A percentile compares a stretch with the other conserved stretches of the same genome.
Conservation (phyloP, 2,329 filamentous ascomycete genomes). For the Cladorrhinum sp. region DNA sequence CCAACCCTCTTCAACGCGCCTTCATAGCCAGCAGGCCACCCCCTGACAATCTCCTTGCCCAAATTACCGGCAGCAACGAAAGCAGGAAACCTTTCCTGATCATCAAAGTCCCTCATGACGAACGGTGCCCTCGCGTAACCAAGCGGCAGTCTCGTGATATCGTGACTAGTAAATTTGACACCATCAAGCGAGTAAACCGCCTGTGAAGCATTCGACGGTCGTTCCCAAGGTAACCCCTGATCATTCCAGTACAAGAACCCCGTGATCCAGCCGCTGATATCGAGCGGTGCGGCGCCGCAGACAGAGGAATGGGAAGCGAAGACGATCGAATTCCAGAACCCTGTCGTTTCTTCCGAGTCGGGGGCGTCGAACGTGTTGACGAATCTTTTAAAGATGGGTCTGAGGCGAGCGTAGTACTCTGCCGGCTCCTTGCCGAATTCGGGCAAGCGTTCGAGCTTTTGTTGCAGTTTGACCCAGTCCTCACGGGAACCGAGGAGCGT, state of each 20-base stretch:
- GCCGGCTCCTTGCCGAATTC: slow-evolving; percentile 44
- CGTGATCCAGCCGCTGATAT: slow-evolving; percentile 48
- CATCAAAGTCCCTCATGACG: slow-evolving; percentile 35
- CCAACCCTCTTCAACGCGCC: slow-evolving; percentile 33
- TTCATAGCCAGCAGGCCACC: slow-evolving; percentile 26
- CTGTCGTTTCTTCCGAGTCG: slow-evolving; percentile 30
- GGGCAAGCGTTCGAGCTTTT: slow-evolving; percentile 41
- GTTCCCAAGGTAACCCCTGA: slow-evolving; percentile 32
- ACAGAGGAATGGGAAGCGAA: slow-evolving; percentile 32
- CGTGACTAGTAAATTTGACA: slow-evolving; percentile 28
- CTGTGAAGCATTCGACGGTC: slow-evolving; percentile 5
- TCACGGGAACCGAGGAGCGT: slow-evolving; percentile 38
- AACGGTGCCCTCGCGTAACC: slow-evolving; percentile 41
- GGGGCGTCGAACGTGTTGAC: slow-evolving; percentile 43
- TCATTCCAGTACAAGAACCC: slow-evolving; percentile 46
- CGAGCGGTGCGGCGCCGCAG: slow-evolving; percentile 34
- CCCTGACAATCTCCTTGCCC: slow-evolving; percentile 26
- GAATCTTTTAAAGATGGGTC: slow-evolving; percentile 45
- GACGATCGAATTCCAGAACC: slow-evolving; percentile 46
- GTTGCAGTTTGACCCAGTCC: slow-evolving; percentile 42
- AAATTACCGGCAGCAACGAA: slow-evolving; percentile 38
- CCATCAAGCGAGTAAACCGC: slow-evolving; percentile 22
- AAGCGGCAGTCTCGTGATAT: slow-evolving; percentile 27
- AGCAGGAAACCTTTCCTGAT: slow-evolving; percentile 29
- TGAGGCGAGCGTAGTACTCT: slow-evolving; percentile 38